Conservation (phyloP, 2,329 filamentous ascomycete genomes). For the Calycina marina region DNA sequence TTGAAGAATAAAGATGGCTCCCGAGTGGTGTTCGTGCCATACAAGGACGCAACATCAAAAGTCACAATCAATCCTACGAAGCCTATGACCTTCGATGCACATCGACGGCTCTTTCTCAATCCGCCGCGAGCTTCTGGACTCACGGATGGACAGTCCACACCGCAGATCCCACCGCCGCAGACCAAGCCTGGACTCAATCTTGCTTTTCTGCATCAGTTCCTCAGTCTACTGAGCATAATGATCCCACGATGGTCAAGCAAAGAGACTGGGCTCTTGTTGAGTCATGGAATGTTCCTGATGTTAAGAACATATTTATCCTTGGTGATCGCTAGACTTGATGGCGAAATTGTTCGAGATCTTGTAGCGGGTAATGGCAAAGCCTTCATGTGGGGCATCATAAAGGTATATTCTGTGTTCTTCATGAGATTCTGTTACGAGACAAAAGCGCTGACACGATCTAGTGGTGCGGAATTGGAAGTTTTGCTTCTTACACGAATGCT, state of each 20-base stretch:
- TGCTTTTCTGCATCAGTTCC: conserved; percentile 90
- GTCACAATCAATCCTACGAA: conserved; percentile 87
- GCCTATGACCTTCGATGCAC: conserved; percentile 87
- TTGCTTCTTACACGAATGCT: conserved; percentile 93
- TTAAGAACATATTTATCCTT: conserved; percentile 87
- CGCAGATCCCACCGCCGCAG: conserved; percentile 67
- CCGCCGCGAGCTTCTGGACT: conserved; percentile 73
- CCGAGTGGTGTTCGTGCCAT: conserved; percentile 87
- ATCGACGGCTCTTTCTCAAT: conserved; percentile 82
- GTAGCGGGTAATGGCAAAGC: conserved; percentile 86
- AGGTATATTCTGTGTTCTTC: conserved; percentile 31
- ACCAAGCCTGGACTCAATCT: conserved; percentile 91
- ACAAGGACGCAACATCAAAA: conserved; percentile 75
- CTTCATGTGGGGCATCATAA: conserved; percentile 77
- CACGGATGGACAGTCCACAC: conserved; percentile 43
- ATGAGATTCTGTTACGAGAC: conserved; percentile 6
- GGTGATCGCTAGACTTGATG: conserved; percentile 82
- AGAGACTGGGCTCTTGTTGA: conserved; percentile 78
- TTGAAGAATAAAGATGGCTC: conserved; percentile 89
- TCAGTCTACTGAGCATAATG: conserved; percentile 95
- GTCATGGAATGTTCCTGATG: conserved; percentile 80
- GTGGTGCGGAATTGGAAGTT: conserved; percentile 87
- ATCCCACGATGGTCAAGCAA: conserved; percentile 92
- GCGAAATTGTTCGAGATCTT: conserved; percentile 88
- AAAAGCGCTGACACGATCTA: conserved; percentile 19